Percentiles rank a stretch among this genome's conserved stretches.
Conservation (phyloP, 768 basidiomycete genomes). For the Leucocoprinus sp. region DNA sequence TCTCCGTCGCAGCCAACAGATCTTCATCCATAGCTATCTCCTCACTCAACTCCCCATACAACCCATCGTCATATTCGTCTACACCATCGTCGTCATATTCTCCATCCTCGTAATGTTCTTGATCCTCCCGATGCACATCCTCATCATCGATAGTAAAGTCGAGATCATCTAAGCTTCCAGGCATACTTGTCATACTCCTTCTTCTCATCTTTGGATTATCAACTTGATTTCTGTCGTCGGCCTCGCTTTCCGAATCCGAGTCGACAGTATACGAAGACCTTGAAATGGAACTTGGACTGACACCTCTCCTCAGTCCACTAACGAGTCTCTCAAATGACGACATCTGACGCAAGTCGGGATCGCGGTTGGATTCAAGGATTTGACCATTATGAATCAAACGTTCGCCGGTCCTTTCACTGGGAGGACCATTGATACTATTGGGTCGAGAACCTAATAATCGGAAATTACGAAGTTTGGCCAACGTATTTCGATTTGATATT, state of each 20-base stretch:
- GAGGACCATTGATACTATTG: slow-evolving; percentile 5
- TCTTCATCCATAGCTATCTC: slow-evolving; percentile 78
- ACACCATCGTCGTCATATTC: slow-evolving; percentile 23
- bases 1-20: slow-evolving; percentile 72
- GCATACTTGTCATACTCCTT: slow-evolving; percentile 78
- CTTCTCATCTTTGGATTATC: slow-evolving; percentile 34
- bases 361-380: slow-evolving; percentile 24
- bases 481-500: slow-evolving; percentile 61
- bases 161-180: slow-evolving; percentile 59
- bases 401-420: background rate
- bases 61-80: slow-evolving; percentile 25
- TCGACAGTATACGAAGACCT: slow-evolving; percentile 36
- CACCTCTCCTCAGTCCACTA: slow-evolving; percentile 32
- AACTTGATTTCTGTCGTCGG: slow-evolving; percentile 36
- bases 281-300: slow-evolving; percentile 45
- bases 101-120: slow-evolving; percentile 24
- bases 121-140: slow-evolving; percentile 30
- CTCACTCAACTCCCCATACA: slow-evolving; percentile 50
- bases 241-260: slow-evolving; percentile 42
- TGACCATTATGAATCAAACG: slow-evolving; percentile 2
- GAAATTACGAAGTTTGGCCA: slow-evolving; percentile 71
- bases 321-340: slow-evolving; percentile 66
- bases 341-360: slow-evolving; percentile 54
- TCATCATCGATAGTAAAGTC: slow-evolving; percentile 48
- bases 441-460: slow-evolving; percentile 46